Evolutionary conservation across 352 stramenopile species (phyloP), one percentile per base, ranked within the genome.

Genomic region (Phytophthora chlamydospora): DNA sequence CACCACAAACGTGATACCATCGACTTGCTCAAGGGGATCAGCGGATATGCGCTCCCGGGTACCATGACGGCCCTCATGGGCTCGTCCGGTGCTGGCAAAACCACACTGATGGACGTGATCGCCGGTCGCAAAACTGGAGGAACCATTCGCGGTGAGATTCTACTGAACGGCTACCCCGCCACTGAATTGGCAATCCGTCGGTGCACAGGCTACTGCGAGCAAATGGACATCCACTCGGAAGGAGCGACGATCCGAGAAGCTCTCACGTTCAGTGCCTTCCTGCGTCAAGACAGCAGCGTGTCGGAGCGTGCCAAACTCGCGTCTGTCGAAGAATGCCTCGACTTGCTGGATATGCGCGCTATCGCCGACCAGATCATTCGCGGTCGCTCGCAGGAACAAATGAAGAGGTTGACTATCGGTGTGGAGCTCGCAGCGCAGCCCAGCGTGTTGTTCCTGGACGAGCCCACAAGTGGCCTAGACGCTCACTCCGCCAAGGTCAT

Each of bases 391-490:
- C 57, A 71, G 33, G 77, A 87, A 54, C 77, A 84, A 52, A 78
- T 78, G 72, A 87, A 87, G 67, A 71, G 77, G 13, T 17, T 83
- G 33, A 87, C 74, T 38, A 91, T 98, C 34, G 94, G 88, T 43
- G 85, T 98, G 4, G 94, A 98, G 43, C 66, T 98, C 11, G 88
- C 94, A 1, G 85, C 83, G 1, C 85, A 89, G 34, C 83, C 91
- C 32, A 81, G 74, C n/a, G 62, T 97, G 19, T 39, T 98, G 14
- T 96, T 97, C 65, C 43, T 88, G 38, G 89, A 97, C 34, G 79
- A 89, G 29, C 79, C 79, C 6, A 88, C 77, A 0, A 80, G 62
- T 11, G 68, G 75, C 0, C 27, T 89, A 60, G 95, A n/a, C 86
- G 90, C 49, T 84, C 86, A 47, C 94, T 97, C 71, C 71, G 96